Base-by-base conservation (phyloP, 257 asterid species). In the Coffea canephora region DNA sequence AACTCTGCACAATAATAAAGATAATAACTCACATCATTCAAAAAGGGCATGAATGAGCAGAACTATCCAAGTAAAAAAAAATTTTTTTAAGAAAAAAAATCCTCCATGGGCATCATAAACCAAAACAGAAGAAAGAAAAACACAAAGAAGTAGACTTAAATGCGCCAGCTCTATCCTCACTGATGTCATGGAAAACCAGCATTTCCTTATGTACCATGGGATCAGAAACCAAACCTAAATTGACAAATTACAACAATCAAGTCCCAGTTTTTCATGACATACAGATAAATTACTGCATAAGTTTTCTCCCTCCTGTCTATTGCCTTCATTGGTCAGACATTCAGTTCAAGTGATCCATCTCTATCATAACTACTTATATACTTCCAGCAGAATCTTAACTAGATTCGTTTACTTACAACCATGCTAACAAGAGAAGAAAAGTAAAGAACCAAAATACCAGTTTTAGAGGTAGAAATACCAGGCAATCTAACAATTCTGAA, bases 1-100 rank as follows among this genome's bases (percentile, higher is more conserved):
- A 87, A 82, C 61, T 77, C 90, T 87, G 89, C 87, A 87, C 36
- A 79, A 27, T 48, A 76, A 66, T 62, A 25, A 61, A 61, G 69
- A 54, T n/a, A 49, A 77, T 74, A 75, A 31, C 77, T 73, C 49
- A 77, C 49, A 69, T 31, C 34, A 77, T 34, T 7, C 80, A 73
- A 23, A 64, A 57, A 52, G 52, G 55, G 69, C 43, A 73, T 57
- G 59, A 45, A 80, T 78, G 54, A 55, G 25, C 49, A 45, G 76
- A 15, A 79, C 46, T 25, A 25, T 27, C 78, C 34, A 21, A 68
- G 2, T 8, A 25, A 13, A 31, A 76, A 68, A 31, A 31, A 31
- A 0, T 31, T 31, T 31, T 31, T 31, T 31, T 31, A 31, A 31
- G 31, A 31, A 31, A 31, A 31, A 31, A 31, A 31, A 31, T 31